These are phyloP conservation scores for Inga leiocalycina DNA, from an alignment of 306 rosid species.

Conservation along the genomic window DNA sequence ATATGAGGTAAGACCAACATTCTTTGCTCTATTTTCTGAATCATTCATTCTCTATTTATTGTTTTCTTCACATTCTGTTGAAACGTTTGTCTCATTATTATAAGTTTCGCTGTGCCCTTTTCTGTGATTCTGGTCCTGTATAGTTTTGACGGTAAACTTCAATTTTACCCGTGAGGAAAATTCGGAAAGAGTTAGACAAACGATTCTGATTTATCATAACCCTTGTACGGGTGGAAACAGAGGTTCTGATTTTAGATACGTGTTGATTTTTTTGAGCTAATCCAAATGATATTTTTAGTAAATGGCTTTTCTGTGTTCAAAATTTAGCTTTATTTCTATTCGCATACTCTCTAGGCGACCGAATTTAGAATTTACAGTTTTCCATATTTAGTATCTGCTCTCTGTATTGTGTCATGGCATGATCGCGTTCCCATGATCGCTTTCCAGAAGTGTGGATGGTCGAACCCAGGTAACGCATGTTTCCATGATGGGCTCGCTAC, in stretches of 20 bases:
- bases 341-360: background rate
- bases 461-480: background rate
- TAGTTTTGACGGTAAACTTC: background rate
- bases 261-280: background rate
- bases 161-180: background rate
- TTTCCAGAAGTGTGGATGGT: background rate
- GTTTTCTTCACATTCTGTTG: background rate
- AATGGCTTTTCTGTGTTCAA: background rate
- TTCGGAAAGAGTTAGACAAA: background rate
- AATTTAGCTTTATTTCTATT: background rate
- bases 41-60: background rate
- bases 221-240: background rate
- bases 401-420: background rate
- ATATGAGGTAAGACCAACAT: slow-evolving; percentile 4
- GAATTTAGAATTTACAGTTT: background rate
- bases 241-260: background rate
- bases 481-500: background rate
- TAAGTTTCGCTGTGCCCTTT: background rate
- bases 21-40: background rate
- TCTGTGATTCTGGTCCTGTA: background rate
- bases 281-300: background rate
- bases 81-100: background rate
- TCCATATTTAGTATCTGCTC: background rate
- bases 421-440: background rate
- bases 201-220: background rate